Evolutionary conservation across 2,329 filamentous ascomycete species (phyloP).

Genomic region (Colletotrichum paranaense): DNA sequence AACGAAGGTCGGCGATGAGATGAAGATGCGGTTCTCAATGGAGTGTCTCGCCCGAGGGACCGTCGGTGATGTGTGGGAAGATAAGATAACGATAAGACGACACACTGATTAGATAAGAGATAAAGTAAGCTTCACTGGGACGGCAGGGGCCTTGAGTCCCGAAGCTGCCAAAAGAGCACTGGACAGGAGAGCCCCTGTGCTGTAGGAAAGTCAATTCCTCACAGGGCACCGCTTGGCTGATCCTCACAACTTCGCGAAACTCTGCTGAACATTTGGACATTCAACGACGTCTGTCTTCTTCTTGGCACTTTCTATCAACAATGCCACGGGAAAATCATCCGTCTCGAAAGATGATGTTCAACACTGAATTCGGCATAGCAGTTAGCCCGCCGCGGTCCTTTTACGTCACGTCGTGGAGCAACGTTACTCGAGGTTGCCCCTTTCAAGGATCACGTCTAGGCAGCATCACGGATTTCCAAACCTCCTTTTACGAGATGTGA

Average conservation of each 20-base stretch:
- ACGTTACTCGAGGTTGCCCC: background rate
- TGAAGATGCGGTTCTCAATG: no score
- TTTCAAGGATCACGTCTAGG: background rate
- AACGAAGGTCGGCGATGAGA: no score
- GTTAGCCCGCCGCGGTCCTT: background rate
- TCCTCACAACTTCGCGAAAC: background rate
- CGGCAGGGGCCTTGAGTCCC: background rate
- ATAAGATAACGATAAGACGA: background rate
- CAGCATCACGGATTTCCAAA: background rate
- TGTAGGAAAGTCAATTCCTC: constrained; percentile 4
- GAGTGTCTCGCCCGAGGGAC: no score
- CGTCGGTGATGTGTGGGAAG: no score
- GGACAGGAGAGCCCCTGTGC: background rate
- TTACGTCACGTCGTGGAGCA: background rate
- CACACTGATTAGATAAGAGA: background rate
- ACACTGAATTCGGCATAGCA: background rate
- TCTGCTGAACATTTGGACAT: constrained; percentile 18
- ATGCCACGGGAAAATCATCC: background rate
- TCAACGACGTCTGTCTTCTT: background rate
- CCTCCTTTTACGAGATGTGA: background rate
- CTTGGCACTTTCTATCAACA: background rate
- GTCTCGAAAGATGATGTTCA: background rate
- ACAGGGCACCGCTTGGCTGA: constrained; percentile 1
- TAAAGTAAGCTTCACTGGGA: background rate
- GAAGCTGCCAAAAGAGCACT: background rate